phyloP scores from a whole-genome alignment of 305 asterid species.

The Rubia tinctorum region DNA sequence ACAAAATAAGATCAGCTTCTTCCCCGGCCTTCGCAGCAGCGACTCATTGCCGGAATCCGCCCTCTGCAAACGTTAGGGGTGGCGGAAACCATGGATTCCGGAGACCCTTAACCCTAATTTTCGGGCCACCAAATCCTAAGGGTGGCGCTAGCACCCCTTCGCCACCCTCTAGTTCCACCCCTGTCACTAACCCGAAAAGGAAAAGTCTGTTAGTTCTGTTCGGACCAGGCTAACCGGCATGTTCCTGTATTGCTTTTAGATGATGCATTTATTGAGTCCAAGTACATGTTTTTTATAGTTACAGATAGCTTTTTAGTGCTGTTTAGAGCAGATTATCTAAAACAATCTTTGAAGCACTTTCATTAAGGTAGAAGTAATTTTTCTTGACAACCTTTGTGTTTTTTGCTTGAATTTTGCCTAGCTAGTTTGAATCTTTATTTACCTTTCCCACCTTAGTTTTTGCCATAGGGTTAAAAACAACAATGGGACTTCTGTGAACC shows the following conservation, averaged over 20 bases:
- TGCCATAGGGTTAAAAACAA: conserved; percentile 47
- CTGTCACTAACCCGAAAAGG: neutral
- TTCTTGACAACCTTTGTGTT: neutral
- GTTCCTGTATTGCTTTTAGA: neutral
- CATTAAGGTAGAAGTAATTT: neutral
- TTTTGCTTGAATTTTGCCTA: neutral
- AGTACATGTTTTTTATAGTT: neutral
- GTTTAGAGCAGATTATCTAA: neutral
- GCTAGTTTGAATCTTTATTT: neutral
- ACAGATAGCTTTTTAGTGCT: neutral
- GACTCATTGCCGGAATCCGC: too few relatives aligned
- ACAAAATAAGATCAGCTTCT: too few relatives aligned
- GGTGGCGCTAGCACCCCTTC: too few relatives aligned
- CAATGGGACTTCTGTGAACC: conserved; percentile 78
- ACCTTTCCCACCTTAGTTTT: neutral
- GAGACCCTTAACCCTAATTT: too few relatives aligned
- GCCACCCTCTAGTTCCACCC: too few relatives aligned
- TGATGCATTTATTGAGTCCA: neutral
- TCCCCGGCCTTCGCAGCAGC: too few relatives aligned
- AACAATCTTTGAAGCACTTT: neutral
- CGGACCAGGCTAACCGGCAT: conserved; percentile 7
- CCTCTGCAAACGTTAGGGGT: too few relatives aligned
- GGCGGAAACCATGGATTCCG: too few relatives aligned
- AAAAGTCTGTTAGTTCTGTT: neutral
- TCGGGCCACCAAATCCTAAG: too few relatives aligned